Conservation (phyloP, 352 stramenopile species). For the Peronosclerospora sorghi region DNA sequence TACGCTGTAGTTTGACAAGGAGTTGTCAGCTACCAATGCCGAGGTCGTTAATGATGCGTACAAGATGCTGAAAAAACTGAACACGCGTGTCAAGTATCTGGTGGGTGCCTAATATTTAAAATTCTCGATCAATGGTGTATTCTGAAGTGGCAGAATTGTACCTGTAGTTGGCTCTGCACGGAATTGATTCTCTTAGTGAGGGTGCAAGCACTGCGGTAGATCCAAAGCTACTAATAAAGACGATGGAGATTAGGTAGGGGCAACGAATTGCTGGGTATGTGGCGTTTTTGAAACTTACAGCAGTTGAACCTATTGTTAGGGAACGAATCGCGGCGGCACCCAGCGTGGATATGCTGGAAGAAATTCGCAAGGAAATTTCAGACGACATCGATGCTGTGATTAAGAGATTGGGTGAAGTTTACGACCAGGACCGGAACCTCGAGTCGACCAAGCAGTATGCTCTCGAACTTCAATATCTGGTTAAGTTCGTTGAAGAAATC, state of each 20-base stretch:
- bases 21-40: slow-evolving; percentile 67
- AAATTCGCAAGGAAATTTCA: slow-evolving; percentile 51
- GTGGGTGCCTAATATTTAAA: slow-evolving; percentile 34
- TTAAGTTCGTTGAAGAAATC: slow-evolving; percentile 78
- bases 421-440: slow-evolving; percentile 64
- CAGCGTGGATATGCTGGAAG: slow-evolving; percentile 34
- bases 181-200: slow-evolving; percentile 71
- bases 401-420: slow-evolving; percentile 56
- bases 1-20: slow-evolving; percentile 65
- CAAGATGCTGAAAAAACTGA: slow-evolving; percentile 82
- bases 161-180: slow-evolving; percentile 57
- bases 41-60: slow-evolving; percentile 79
- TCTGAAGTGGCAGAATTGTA: slow-evolving; percentile 1
- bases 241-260: slow-evolving; percentile 71
- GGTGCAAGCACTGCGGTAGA: slow-evolving; percentile 66
- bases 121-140: background rate
- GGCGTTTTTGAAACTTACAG: background rate
- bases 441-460: slow-evolving; percentile 60
- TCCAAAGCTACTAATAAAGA: slow-evolving; percentile 67
- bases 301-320: slow-evolving; percentile 17
- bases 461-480: slow-evolving; percentile 79
- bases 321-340: slow-evolving; percentile 61
- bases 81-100: slow-evolving; percentile 76
- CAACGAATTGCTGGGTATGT: background rate
- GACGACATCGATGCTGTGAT: slow-evolving; percentile 66